Evolutionary conservation across 129 eudicot genomes (phyloP).

Genomic region (Flaveria ramosissima): DNA sequence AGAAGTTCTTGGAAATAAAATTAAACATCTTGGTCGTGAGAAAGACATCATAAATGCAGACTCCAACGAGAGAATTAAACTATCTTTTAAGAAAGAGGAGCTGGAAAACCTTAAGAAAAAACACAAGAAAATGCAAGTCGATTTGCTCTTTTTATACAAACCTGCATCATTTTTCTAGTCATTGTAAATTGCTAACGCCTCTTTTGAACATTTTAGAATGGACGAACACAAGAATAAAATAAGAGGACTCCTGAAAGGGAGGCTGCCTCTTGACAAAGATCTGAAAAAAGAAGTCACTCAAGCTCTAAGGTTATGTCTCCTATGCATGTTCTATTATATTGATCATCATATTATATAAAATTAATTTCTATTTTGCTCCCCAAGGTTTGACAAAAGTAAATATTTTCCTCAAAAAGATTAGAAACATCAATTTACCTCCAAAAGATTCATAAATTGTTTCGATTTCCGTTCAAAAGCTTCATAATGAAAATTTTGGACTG

Average conservation of each 20-base stretch:
- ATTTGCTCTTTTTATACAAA: slow-evolving; percentile 1
- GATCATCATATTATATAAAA: background rate
- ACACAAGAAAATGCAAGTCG: slow-evolving; percentile 79
- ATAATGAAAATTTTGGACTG: too few species aligned
- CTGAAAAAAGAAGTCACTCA: slow-evolving; percentile 69
- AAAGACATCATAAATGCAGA: slow-evolving; percentile 53
- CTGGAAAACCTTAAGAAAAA: slow-evolving; percentile 63
- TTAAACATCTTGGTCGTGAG: slow-evolving; percentile 49
- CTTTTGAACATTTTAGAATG: slow-evolving; percentile 48
- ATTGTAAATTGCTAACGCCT: slow-evolving; percentile 13
- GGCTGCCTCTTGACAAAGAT: slow-evolving; percentile 85
- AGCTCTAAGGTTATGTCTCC: slow-evolving; percentile 61
- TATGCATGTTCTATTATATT: slow-evolving; percentile 4
- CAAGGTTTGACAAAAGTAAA: too few species aligned
- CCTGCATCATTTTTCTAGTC: slow-evolving; percentile 3
- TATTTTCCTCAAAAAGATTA: too few species aligned
- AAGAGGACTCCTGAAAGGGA: slow-evolving; percentile 84
- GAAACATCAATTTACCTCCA: too few species aligned
- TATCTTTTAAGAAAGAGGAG: slow-evolving; percentile 49
- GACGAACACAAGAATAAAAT: slow-evolving; percentile 78
- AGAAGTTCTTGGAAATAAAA: slow-evolving; percentile 38
- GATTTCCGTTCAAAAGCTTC: too few species aligned
- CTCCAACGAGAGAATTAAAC: slow-evolving; percentile 46
- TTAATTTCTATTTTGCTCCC: too few species aligned
- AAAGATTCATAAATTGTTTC: too few species aligned